Evolutionary conservation across 129 eudicot species (phyloP), one percentile per base, ranked within the genome.

Genomic region (Gnaphalium uliginosum): DNA sequence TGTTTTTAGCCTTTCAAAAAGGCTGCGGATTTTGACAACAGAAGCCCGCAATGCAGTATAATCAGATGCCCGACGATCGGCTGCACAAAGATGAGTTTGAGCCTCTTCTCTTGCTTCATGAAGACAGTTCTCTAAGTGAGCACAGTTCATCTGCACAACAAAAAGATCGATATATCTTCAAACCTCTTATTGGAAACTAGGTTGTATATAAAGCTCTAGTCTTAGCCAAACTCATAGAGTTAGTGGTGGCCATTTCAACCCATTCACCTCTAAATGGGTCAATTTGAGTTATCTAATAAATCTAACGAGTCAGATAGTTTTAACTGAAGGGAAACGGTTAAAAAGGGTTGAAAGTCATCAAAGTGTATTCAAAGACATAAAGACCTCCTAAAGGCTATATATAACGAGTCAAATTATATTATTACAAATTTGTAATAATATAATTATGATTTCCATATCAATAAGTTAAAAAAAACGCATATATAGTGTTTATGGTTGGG

Each of bases 81-180:
- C 96, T 5, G 96, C 93, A 78, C 90, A 91, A 1, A 87, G 97
- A 88, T 95, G 90, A 7, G 89, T 95, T 76, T 95, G 97, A 32
- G 99, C 97, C 84, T 95, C 96, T 78, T 95, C 87, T 84, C 97
- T 87, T 30, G 97, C 96, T 81, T 95, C 99, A 30, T 89, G 94
- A 43, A 95, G 83, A 79, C 92, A 89, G 62, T 91, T 95, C 82
- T 95, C 99, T 37, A 95, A 69, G 78, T 91, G 96, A 25, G 94
- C 99, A 80, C 99, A 95, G 66, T 95, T 95, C 99, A 95, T 84
- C 99, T 95, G 96, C 48, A 56, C 27, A 37, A 48, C 7, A 60
- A 21, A 46, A 60, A 60, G 0, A 51, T 24, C 0, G 37, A 29
- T 27, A 74, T 71, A 70, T 48, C 61, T 18, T 21, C 17, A 51